Evolutionary conservation across 805 yeast genomes (phyloP), one percentile per base, ranked within the genome.

Genomic region (Yarrowia yakushimensis): DNA sequence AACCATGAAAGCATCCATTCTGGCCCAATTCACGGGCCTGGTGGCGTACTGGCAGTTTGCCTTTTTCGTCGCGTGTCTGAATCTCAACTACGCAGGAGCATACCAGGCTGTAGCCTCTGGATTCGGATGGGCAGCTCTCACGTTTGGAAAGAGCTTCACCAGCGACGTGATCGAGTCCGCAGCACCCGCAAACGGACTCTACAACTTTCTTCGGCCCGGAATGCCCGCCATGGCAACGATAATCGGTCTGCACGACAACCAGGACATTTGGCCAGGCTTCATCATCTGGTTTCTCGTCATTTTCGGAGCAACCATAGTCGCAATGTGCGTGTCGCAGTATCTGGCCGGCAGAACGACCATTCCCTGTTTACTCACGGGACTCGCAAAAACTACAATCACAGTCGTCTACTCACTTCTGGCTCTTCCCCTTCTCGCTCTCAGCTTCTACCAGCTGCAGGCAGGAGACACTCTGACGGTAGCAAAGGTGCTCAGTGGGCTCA

Each of bases 41-140:
- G 66, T 85, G 1, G 71, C 77, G 18, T 85, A 84, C 70, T 68
- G 84, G 33, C 90, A 86, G 68, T 85, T 81, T 73, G 80, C 84
- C 0, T 78, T 83, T 43, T 82, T 85, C 69, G 76, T 81, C 66
- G 86, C 82, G 4, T 66, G 65, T 17, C 73, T 86, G 28, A 78
- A 79, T 65, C 69, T 86, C 18, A 73, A 76, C 25, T 86, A 82
- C 66, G 90, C 91, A 0, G 88, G 87, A 0, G 84, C 81, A 68
- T 82, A 79, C 64, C 86, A 80, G 65, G 87, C 87, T 0, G 69
- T 82, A 13, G 70, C 84, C 50, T 75, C 83, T 2, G 72, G 78
- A 15, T 68, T 82, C 18, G 71, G 82, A 17, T 85, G 90, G 90
- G 74, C 81, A 42, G 81, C 84, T 0, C 71, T 86, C n/a, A 70